phyloP scores from a whole-genome alignment of 345 rosid species.

The Iberis pinnata region DNA sequence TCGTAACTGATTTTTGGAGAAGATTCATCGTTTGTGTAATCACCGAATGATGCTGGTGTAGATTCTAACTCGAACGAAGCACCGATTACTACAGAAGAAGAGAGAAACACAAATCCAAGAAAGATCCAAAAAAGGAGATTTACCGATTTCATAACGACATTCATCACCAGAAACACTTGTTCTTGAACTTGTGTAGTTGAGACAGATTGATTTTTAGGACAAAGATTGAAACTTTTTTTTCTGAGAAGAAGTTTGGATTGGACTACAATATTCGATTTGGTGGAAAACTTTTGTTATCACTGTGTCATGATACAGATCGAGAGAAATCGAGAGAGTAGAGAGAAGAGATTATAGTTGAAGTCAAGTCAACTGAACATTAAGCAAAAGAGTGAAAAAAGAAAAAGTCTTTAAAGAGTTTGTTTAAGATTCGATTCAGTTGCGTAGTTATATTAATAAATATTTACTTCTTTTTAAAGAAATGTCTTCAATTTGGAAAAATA shows the following conservation, averaged over 20 bases:
- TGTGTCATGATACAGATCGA: too few species aligned
- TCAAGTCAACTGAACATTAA: too few species aligned
- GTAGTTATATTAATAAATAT: too few species aligned
- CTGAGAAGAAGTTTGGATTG: neutral
- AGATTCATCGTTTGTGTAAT: constrained; percentile 23
- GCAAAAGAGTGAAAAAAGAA: too few species aligned
- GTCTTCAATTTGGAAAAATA: too few species aligned
- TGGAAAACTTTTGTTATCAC: too few species aligned
- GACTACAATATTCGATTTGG: constrained; percentile 16
- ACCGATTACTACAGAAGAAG: constrained; percentile 6
- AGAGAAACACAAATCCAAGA: neutral
- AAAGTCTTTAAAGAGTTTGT: too few species aligned
- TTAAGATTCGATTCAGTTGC: too few species aligned
- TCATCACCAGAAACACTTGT: neutral
- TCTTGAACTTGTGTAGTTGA: too few species aligned
- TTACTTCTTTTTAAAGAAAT: too few species aligned
- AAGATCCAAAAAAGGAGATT: constrained; percentile 18
- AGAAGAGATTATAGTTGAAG: too few species aligned
- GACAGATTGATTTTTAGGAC: constrained; percentile 17
- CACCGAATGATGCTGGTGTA: neutral
- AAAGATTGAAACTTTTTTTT: constrained; percentile 14
- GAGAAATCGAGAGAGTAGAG: too few species aligned
- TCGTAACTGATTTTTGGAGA: constrained; percentile 39
- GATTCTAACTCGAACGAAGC: constrained; percentile 7
- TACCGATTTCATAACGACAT: constrained; percentile 23